phyloP scores from a whole-genome alignment of 2,329 filamentous ascomycete species.

The Aspergillus caelatus region DNA sequence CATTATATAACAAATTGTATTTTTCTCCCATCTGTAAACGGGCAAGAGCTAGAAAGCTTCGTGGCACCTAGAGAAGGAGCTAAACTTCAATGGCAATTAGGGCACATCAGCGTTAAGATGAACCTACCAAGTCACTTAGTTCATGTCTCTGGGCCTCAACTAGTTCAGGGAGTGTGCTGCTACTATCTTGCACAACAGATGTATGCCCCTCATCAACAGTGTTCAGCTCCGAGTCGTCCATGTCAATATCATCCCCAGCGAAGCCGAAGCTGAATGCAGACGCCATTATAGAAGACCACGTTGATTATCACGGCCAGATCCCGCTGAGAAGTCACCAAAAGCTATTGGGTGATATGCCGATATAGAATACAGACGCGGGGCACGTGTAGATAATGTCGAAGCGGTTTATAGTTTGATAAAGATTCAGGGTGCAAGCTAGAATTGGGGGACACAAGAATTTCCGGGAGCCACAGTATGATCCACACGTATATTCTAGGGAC shows the following conservation, averaged over 20 bases:
- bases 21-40: neutral
- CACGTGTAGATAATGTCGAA: neutral
- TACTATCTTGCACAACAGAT: conserved; percentile 6
- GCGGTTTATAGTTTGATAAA: neutral
- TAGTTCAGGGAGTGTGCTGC: conserved; percentile 30
- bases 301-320: too few relatives aligned
- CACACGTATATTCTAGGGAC: neutral
- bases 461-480: neutral
- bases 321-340: neutral
- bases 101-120: neutral
- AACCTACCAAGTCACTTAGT: conserved; percentile 53
- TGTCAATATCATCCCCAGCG: conserved; percentile 61
- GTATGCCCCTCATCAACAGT: conserved; percentile 16
- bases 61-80: neutral
- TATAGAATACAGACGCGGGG: neutral
- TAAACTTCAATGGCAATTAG: neutral
- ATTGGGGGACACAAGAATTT: neutral
- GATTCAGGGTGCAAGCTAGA: neutral
- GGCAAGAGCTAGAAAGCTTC: neutral
- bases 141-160: conserved; percentile 46
- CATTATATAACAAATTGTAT: conserved; percentile 4
- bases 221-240: conserved; percentile 40
- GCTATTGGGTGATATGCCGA: neutral
- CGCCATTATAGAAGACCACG: conserved; percentile 23
- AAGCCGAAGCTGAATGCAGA: conserved; percentile 60